Base-by-base conservation (phyloP, 306 rosid species). In the Sicyos edulis region DNA sequence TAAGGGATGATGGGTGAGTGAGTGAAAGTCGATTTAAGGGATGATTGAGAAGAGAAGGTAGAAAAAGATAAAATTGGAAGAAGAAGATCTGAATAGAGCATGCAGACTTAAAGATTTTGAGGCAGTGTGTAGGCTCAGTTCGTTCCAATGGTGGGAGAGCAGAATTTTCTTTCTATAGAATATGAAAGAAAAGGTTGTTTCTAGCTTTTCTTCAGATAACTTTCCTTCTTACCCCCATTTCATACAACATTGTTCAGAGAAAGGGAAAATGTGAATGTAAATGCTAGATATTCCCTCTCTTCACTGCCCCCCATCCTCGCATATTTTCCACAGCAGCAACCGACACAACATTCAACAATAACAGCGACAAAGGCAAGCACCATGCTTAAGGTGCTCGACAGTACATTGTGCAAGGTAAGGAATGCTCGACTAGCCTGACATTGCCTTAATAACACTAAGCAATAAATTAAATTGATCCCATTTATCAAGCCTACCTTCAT, bases 221-320 rank as follows among this genome's bases (percentile, higher is more conserved):
- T 62, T 62, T 61, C 52, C 70, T 40, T 8, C 70, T 63, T 62
- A 4, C 14, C 69, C 70, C 70, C 51, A 40, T 10, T 17, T 64
- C 29, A 15, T 6, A 19, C 29, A 64, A 64, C 16, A 42, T 10
- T 64, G 22, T 64, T 51, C 44, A n/a, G 22, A 17, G 44, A 10
- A 64, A 64, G n/a, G 16, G 4, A n/a, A 16, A 63, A n/a, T 40
- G 40, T n/a, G 51, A 14, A 64, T 42, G 53, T 4, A 64, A 64
- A 42, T 42, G 26, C 29, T 50, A 37, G 15, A 40, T 34, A n/a
- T 62, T 63, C 9, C 16, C 70, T 34, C 14, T 34, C 69, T 62
- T 34, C 69, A 34, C 50, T 15, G n/a, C 50, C 24, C 49, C 4
- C 68, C 5, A 16, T 7, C 19, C 8, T 10, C 50, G 0, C 24